Percentiles rank a stretch among this genome's conserved stretches.
These are phyloP conservation scores for Russula virescens DNA, from an alignment of 768 basidiomycete species.

Conservation along the genomic window DNA sequence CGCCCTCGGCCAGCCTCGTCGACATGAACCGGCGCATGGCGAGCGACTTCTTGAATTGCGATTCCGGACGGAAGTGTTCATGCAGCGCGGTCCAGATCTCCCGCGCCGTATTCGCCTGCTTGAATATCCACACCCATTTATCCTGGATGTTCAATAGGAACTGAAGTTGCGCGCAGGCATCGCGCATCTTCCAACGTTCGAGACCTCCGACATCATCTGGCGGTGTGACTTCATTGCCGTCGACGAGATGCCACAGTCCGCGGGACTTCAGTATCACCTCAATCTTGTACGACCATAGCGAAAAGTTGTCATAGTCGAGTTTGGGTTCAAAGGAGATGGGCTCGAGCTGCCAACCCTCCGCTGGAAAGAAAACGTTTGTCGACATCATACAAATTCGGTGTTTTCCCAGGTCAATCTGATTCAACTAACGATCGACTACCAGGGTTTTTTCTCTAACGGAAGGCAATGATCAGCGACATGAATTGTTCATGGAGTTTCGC, in stretches of 20 bases:
- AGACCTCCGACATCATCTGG: background rate
- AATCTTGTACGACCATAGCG: conserved; percentile 12
- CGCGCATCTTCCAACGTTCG: conserved; percentile 17
- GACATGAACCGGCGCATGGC: conserved; percentile 12
- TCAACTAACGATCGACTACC: background rate
- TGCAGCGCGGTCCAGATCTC: conserved; percentile 14
- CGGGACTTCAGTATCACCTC: conserved; percentile 10
- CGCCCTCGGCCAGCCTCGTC: conserved; percentile 5
- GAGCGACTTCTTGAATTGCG: conserved; percentile 16
- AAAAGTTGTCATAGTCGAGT: conserved; percentile 19
- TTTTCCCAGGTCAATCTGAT: background rate
- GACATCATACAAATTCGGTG: background rate
- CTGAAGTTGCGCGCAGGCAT: conserved; percentile 17
- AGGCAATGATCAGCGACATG: background rate
- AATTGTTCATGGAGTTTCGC: background rate
- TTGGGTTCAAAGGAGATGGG: conserved; percentile 20
- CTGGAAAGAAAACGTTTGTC: no score
- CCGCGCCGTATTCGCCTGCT: background rate
- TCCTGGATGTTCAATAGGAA: conserved; percentile 13
- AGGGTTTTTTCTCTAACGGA: background rate
- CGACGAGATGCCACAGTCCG: conserved; percentile 15
- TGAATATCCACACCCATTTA: conserved; percentile 15
- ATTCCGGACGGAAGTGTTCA: conserved; percentile 14
- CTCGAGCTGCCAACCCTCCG: conserved; percentile 19
- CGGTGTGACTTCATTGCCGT: conserved; percentile 11